Base-by-base conservation (phyloP, 2,329 filamentous ascomycete genomes). In the Aspergillus ochraceus region DNA sequence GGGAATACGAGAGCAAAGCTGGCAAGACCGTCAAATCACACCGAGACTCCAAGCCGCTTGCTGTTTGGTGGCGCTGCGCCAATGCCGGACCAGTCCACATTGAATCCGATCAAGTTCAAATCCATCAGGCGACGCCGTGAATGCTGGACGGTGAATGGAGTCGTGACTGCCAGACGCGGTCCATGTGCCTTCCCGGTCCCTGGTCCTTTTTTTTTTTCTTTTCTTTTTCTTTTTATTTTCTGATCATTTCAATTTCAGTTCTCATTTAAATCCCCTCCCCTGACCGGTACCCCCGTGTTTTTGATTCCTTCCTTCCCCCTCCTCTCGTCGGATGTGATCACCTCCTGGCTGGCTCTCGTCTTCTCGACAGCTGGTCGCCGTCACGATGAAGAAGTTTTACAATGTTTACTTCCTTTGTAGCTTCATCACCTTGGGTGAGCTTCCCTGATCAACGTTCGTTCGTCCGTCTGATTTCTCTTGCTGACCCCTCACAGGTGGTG, bases 401-500 rank as follows among this genome's bases (percentile, higher is more conserved):
- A 66, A 64, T 60, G 62, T 66, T 32, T 64, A 63, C 57, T 66
- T 66, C 42, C 60, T 66, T 8, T 66, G 64, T 55, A 46, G 54
- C 49, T 66, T 66, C 59, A 64, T 64, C 59, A 66, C 64, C 49
- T 49, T 66, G 17, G 64, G 64, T 66, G 52, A 55, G 52, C 4
- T 36, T 11, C 4, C 11, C 32, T 14, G 32, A 14, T 36, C 26
- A 14, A 9, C 32, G 32, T 36, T 36, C 32, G 12, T 4, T 5
- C 32, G 11, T 29, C 22, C 2, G 45, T 3, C n/a, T n/a, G n/a
- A n/a, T n/a, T 11, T 4, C 9, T 26, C 4, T 46, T 60, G 12
- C 55, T 17, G 17, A 4, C 12, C 32, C 52, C 12, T 19, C 20
- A 6, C 36, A 64, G 83, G 83, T 52, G 83, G 83, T 39, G 80